Conservation (phyloP, 148 eudicot genomes). For the Amaranthus hypochondriacus region DNA sequence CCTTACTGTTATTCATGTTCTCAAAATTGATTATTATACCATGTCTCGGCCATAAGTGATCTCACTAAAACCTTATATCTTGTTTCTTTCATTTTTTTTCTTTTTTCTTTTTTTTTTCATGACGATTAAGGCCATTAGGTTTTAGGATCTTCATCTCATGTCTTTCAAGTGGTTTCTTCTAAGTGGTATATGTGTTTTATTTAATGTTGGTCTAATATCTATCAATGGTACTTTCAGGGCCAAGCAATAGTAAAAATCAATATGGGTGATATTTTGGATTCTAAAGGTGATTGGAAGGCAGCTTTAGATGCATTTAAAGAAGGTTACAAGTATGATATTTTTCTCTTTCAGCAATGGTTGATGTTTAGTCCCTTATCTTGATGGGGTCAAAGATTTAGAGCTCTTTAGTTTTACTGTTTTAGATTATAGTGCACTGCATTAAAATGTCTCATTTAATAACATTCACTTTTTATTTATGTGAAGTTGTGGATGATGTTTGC, state of each 20-base stretch:
- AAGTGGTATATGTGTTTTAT: no score
- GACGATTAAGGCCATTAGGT: background rate
- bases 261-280: conserved; percentile 69
- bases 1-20: conserved; percentile 1
- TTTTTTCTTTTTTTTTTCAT: background rate
- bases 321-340: conserved; percentile 51
- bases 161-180: no score
- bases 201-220: background rate
- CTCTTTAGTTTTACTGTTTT: no score
- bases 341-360: background rate
- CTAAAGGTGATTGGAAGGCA: conserved; percentile 56
- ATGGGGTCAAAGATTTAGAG: no score
- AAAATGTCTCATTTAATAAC: no score
- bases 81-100: background rate
- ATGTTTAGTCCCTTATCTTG: background rate
- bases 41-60: background rate
- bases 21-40: background rate
- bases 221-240: conserved; percentile 56
- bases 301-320: conserved; percentile 64
- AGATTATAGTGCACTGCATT: no score
- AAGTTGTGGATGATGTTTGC: no score
- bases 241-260: conserved; percentile 86
- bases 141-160: background rate
- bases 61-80: background rate
- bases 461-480: no score